These are phyloP conservation scores for Cordyceps javanica DNA, from an alignment of 2,329 filamentous ascomycete species.

Conservation along the genomic window DNA sequence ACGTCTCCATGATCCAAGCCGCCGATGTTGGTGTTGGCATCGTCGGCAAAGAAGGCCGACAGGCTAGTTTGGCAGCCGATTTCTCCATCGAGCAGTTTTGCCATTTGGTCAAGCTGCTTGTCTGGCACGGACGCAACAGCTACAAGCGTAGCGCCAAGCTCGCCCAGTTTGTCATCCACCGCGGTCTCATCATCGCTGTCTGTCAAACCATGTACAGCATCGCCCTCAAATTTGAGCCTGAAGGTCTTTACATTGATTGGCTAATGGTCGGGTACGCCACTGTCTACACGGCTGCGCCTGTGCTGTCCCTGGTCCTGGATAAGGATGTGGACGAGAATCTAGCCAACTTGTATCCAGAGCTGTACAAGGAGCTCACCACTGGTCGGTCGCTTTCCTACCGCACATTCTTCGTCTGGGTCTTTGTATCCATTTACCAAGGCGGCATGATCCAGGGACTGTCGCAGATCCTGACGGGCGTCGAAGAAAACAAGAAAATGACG, in stretches of 20 bases:
- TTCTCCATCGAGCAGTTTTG: constrained; percentile 96
- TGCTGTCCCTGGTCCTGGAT: constrained; percentile 90
- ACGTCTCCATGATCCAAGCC: constrained; percentile 98
- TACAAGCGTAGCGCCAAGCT: constrained; percentile 96
- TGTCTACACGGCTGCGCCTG: constrained; percentile 87
- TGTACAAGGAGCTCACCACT: constrained; percentile 94
- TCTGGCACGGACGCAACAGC: constrained; percentile 96
- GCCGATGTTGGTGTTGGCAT: constrained; percentile 97
- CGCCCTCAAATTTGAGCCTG: constrained; percentile 84
- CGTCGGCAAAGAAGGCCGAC: constrained; percentile 93
- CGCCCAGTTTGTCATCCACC: constrained; percentile 96
- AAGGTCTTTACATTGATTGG: constrained; percentile 94
- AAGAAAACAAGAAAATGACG: constrained; percentile 71
- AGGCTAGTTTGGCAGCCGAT: constrained; percentile 90
- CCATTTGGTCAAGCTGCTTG: constrained; percentile 91
- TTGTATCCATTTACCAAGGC: constrained; percentile 92
- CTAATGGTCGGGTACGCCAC: constrained; percentile 95
- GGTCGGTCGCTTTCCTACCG: constrained; percentile 83
- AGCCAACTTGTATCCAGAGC: constrained; percentile 90
- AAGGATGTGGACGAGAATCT: constrained; percentile 91
- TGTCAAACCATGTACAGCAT: constrained; percentile 98
- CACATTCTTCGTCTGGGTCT: constrained; percentile 95
- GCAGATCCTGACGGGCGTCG: constrained; percentile 77
- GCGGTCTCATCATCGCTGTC: constrained; percentile 88
- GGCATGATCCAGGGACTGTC: constrained; percentile 91